Evolutionary conservation across 2,329 filamentous ascomycete species (phyloP).

Genomic region (Trichoderma lentiforme): DNA sequence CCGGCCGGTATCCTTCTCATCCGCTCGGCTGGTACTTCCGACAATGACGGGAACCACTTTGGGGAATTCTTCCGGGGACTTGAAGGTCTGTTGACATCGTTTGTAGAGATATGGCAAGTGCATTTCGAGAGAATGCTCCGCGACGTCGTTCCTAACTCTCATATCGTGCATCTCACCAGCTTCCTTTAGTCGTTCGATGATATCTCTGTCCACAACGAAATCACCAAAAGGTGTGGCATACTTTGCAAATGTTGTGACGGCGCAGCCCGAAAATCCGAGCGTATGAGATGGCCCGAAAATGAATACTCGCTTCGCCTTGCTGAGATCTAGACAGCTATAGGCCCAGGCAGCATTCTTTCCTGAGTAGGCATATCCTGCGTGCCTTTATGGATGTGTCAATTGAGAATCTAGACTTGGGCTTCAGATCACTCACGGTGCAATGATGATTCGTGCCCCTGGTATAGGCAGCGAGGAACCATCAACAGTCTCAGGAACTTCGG

Average conservation of each 20-base stretch:
- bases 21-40: constrained; percentile 62
- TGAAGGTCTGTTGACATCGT: constrained; percentile 54
- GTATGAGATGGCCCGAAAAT: constrained; percentile 91
- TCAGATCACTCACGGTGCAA: constrained; percentile 76
- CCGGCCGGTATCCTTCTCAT: constrained; percentile 66
- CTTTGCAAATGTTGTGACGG: constrained; percentile 66
- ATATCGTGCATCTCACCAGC: constrained; percentile 49
- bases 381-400: constrained; percentile 49
- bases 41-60: constrained; percentile 81
- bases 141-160: constrained; percentile 63
- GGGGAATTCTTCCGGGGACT: constrained; percentile 57
- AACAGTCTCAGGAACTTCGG: constrained; percentile 63
- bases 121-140: constrained; percentile 95
- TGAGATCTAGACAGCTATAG: constrained; percentile 83
- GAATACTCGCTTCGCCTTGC: constrained; percentile 80
- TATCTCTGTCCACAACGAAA: constrained; percentile 60
- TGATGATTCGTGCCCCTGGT: constrained; percentile 74
- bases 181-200: constrained; percentile 48
- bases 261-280: constrained; percentile 59
- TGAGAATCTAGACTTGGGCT: neutral
- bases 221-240: constrained; percentile 75
- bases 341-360: constrained; percentile 91
- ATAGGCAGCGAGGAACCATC: constrained; percentile 62
- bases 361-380: constrained; percentile 91
- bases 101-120: constrained; percentile 93